These are phyloP conservation scores for Carex kokanica DNA, from an alignment of 176 grass and related monocot species.

Conservation along the genomic window DNA sequence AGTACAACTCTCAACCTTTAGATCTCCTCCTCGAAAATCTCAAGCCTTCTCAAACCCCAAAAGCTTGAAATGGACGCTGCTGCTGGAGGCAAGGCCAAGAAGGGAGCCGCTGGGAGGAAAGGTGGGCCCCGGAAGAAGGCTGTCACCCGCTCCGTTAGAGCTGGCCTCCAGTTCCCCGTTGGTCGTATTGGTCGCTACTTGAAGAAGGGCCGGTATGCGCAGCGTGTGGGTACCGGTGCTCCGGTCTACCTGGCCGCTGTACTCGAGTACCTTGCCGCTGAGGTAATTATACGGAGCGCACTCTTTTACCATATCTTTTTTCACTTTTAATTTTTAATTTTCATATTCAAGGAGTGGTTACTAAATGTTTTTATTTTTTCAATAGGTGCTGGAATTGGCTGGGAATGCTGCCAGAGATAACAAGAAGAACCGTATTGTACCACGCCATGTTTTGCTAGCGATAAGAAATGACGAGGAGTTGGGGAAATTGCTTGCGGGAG, in stretches of 20 bases:
- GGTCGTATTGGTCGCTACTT: conserved; percentile 25
- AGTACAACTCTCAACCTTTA: neutral
- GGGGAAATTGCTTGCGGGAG: conserved; percentile 10
- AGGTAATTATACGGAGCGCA: neutral
- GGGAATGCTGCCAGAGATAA: conserved; percentile 25
- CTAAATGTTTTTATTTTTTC: neutral
- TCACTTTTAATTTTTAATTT: neutral
- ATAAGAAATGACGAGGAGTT: conserved; percentile 23
- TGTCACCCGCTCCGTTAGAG: neutral
- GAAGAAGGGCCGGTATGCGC: conserved; percentile 21
- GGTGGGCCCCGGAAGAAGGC: conserved; percentile 21
- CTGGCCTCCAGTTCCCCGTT: conserved; percentile 21
- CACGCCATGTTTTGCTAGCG: conserved; percentile 6
- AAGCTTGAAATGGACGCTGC: conserved; percentile 8
- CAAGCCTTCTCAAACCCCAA: neutral
- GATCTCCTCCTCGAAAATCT: neutral
- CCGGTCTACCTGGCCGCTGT: conserved; percentile 15
- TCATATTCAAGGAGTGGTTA: neutral
- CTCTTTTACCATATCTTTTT: neutral
- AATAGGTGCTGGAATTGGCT: conserved; percentile 21
- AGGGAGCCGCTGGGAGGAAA: conserved; percentile 7
- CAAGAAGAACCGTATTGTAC: conserved; percentile 24
- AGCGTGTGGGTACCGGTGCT: conserved; percentile 22
- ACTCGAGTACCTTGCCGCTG: conserved; percentile 19
- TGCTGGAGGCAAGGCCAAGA: conserved; percentile 9